These are phyloP conservation scores for Berberis vulgaris DNA, from an alignment of 164 flowering plant species.

Conservation along the genomic window DNA sequence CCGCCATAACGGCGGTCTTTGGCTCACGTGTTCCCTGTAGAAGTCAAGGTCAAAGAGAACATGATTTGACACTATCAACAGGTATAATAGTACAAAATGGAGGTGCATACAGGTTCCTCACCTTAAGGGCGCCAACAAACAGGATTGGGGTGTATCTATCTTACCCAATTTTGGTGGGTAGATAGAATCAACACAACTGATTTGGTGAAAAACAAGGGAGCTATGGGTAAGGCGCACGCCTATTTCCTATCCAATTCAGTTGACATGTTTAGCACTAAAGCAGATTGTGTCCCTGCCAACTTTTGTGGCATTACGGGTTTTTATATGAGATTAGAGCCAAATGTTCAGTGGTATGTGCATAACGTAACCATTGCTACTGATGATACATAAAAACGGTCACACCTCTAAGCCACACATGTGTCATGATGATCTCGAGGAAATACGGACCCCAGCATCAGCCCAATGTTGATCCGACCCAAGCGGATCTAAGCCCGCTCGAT, in stretches of 20 bases:
- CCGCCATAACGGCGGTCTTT: too few relatives aligned
- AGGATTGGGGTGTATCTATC: not conserved
- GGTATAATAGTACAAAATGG: conserved; percentile 9
- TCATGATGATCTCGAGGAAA: too few relatives aligned
- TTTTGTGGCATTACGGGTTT: conserved; percentile 2
- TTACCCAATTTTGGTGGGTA: conserved; percentile 1
- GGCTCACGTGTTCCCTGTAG: too few relatives aligned
- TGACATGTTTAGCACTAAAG: conserved; percentile 3
- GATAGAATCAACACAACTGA: conserved; percentile 2
- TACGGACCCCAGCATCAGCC: too few relatives aligned
- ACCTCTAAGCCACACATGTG: too few relatives aligned
- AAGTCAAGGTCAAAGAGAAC: too few relatives aligned
- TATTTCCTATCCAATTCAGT: conserved; percentile 8
- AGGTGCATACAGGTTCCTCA: conserved; percentile 8
- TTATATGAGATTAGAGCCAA: conserved; percentile 8
- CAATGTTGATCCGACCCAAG: too few relatives aligned
- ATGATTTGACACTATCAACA: too few relatives aligned
- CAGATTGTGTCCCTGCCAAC: not conserved
- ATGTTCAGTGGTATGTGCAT: conserved; percentile 12
- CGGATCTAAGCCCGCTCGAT: too few relatives aligned
- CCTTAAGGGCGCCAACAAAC: not conserved
- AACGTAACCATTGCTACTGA: conserved; percentile 8
- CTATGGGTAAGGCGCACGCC: conserved; percentile 4
- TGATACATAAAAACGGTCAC: not conserved
- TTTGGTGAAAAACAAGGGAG: conserved; percentile 7